Evolutionary conservation across 106 monocot genomes (phyloP), one percentile per base, ranked within the genome.

Genomic region (Dactylorhiza incarnata): DNA sequence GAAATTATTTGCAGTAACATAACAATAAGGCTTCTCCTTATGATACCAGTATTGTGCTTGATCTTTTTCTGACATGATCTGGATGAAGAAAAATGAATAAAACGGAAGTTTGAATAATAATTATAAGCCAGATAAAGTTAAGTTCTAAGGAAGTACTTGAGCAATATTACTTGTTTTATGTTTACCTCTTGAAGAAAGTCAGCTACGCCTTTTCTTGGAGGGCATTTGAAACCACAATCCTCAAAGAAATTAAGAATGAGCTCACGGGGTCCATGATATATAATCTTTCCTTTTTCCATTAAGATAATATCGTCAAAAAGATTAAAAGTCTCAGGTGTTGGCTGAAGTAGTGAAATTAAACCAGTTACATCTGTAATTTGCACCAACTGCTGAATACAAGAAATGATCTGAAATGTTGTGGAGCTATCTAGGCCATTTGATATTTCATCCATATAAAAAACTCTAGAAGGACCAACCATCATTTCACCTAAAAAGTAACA

Each of bases 141-240:
- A n/a, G 13, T 45, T 10, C 9, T 4, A 48, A 19, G 73, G 1
- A 48, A 23, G 5, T 58, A 45, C 37, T 70, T 6, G 7, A 59
- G 6, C 16, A 19, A 59, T 37, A 37, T 37, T 37, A 37, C 37
- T 37, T 37, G 37, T 37, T 37, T 37, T 37, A 37, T 4, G 22
- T 52, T 12, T 72, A 78, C 78, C 78, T 78, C 78, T 15, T 72
- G 78, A 61, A 78, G 78, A 46, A 78, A 78, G 47, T 78, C 78
- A 58, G 78, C 71, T 1, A 78, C 54, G 17, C 70, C 78, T 70
- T 78, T 78, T 53, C 70, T 78, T 54, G 51, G 50, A 19, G 78
- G 78, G 48, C 78, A 78, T 48, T 53, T 68, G 69, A 78, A 78
- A 15, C 78, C 78, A 78, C 78, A 78, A 16, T 78, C 72, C 48